Conservation (phyloP, 169 alveolate genomes). For the Plasmodium vinckei region DNA sequence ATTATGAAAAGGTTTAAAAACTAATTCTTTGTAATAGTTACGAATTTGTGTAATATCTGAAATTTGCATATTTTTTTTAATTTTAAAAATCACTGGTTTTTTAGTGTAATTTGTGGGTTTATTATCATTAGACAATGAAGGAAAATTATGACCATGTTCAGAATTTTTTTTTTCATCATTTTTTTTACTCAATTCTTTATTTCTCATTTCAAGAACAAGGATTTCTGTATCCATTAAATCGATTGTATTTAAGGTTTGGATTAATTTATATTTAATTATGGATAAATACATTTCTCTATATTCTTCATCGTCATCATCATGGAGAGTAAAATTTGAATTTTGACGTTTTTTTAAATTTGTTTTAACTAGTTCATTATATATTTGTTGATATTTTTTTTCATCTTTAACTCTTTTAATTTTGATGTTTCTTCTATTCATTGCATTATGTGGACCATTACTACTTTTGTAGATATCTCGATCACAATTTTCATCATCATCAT, state of each 20-base stretch:
- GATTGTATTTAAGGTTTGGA: slow-evolving; percentile 39
- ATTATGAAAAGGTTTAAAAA: slow-evolving; percentile 56
- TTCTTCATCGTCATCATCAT: slow-evolving; percentile 17
- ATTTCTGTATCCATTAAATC: slow-evolving; percentile 49
- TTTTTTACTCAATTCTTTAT: slow-evolving; percentile 1
- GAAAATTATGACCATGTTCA: neutral
- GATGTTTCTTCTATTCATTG: slow-evolving; percentile 37
- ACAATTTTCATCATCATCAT: neutral
- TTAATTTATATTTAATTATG: slow-evolving; percentile 16
- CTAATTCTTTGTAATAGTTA: slow-evolving; percentile 56
- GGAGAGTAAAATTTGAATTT: neutral
- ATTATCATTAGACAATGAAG: neutral
- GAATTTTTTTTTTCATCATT: neutral
- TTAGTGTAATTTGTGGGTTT: neutral
- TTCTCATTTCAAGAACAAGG: slow-evolving; percentile 31
- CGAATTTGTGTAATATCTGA: slow-evolving; percentile 38
- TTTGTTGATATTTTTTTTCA: slow-evolving; percentile 32
- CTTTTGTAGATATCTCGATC: too few relatives aligned
- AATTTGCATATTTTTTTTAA: slow-evolving; percentile 46
- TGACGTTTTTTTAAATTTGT: slow-evolving; percentile 2
- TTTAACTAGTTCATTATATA: slow-evolving; percentile 20
- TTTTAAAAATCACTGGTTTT: slow-evolving; percentile 52
- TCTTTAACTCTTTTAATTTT: slow-evolving; percentile 55
- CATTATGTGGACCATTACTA: neutral
- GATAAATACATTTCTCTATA: slow-evolving; percentile 39